phyloP scores from a whole-genome alignment of 2,329 filamentous ascomycete species.

The Penicillium fuscoglaucum region DNA sequence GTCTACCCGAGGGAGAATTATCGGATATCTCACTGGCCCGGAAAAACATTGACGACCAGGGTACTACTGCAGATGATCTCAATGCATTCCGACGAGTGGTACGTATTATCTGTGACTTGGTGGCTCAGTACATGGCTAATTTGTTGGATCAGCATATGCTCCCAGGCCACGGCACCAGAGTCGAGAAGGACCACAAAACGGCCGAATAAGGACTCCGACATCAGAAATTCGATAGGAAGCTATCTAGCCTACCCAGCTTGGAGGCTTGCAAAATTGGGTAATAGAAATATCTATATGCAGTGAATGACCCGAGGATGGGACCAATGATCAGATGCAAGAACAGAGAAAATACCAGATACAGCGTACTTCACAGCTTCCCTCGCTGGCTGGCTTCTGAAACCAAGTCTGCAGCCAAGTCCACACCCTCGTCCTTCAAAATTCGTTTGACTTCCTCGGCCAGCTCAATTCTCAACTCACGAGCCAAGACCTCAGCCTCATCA shows the following conservation, averaged over 20 bases:
- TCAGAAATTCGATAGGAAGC: neutral
- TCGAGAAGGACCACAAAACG: neutral
- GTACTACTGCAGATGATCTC: constrained; percentile 62
- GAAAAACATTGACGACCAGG: constrained; percentile 39
- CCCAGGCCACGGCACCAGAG: constrained; percentile 8
- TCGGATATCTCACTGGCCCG: constrained; percentile 33
- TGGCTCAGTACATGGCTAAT: neutral
- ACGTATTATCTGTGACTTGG: neutral
- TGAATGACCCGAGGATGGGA: neutral
- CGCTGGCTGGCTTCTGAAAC: constrained; percentile 7
- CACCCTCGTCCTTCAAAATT: constrained; percentile 38
- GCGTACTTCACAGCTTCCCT: constrained; percentile 25
- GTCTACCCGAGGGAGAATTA: constrained; percentile 60
- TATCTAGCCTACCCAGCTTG: neutral
- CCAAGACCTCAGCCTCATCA: constrained; percentile 44
- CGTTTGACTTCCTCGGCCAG: constrained; percentile 39
- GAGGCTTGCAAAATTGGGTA: neutral
- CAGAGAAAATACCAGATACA: neutral
- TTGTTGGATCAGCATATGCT: constrained; percentile 6
- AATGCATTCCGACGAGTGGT: constrained; percentile 65
- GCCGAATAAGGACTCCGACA: neutral
- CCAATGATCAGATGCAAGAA: neutral
- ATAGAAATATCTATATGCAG: neutral
- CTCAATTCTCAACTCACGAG: constrained; percentile 38
- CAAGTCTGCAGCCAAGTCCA: constrained; percentile 33